Percentiles rank a stretch among this genome's conserved stretches.
These are phyloP conservation scores for Neoboletus brunneissimus DNA, from an alignment of 768 basidiomycete species.

Conservation along the genomic window DNA sequence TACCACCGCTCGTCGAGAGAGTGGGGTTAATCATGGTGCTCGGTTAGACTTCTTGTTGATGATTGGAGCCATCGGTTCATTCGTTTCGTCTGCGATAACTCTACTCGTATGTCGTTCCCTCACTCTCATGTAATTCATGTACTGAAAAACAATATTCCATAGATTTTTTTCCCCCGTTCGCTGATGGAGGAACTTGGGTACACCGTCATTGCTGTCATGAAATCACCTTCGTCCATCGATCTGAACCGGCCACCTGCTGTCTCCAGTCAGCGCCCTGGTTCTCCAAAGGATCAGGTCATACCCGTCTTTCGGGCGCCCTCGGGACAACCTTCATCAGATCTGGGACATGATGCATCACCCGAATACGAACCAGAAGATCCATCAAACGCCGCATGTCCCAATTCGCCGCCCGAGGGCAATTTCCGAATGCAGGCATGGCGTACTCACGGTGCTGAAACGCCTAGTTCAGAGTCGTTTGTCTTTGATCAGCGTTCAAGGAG, in stretches of 20 bases:
- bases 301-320: slow-evolving; percentile 22
- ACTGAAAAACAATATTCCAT: background rate
- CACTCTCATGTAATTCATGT: background rate
- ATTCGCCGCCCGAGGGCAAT: slow-evolving; percentile 24
- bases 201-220: slow-evolving; percentile 35
- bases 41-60: slow-evolving; percentile 65
- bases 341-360: slow-evolving; percentile 34
- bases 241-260: slow-evolving; percentile 10
- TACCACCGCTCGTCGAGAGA: background rate
- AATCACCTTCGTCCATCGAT: slow-evolving; percentile 29
- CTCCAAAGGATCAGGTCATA: slow-evolving; percentile 25
- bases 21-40: background rate
- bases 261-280: slow-evolving; percentile 11
- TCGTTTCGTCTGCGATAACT: slow-evolving; percentile 78
- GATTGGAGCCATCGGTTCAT: slow-evolving; percentile 69
- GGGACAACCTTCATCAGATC: slow-evolving; percentile 18
- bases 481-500: slow-evolving; percentile 29
- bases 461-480: slow-evolving; percentile 22
- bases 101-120: slow-evolving; percentile 54
- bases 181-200: slow-evolving; percentile 64
- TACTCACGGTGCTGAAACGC: slow-evolving; percentile 8
- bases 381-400: slow-evolving; percentile 4
- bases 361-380: slow-evolving; percentile 40
- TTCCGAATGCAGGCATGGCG: slow-evolving; percentile 27
- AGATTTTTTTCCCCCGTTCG: slow-evolving; percentile 82